Evolutionary conservation across 495 filamentous ascomycete genomes (phyloP), one percentile per base, ranked within the genome.

Genomic region (Extremus antarcticus): DNA sequence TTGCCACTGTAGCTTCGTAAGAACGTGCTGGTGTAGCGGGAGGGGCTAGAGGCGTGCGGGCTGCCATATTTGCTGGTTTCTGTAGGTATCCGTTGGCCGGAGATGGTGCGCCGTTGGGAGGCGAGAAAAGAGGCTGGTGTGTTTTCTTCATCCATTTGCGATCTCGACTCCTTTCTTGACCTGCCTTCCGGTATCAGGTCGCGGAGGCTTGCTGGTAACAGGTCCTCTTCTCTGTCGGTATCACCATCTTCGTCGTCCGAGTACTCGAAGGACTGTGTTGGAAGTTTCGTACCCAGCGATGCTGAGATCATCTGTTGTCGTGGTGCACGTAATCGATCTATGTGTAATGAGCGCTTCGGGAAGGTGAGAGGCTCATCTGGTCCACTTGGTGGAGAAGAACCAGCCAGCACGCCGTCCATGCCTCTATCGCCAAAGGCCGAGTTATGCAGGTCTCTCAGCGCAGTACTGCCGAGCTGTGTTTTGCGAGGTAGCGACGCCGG

Each of bases 141-240:
- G 53, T 77, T 72, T 25, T 80, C 72, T 50, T 90, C 81, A 57
- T 83, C 74, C 20, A 80, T 80, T 16, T 79, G 53, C 16, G 19
- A 81, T 19, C 85, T 79, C 13, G 92, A 95, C 20, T 88, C 81
- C 38, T 91, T 77, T 47, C 92, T 82, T 60, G 86, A 82, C 63
- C 87, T 87, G 66, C 96, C 90, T 53, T 90, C 85, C 3, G 90
- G 88, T 50, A 97, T 78, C 38, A 98, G 80, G 64, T 98, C 92
- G 59, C 90, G 86, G 56, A 98, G 72, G 40, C 85, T 84, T 35
- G 83, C 84, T 0, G 92, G 92, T 8, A 98, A 71, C 60, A 89
- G 88, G 61, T 97, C 91, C 61, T 97, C 92, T 67, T 97, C 91
- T 1, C 55, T 23, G 19, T 62, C 59, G 2, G 23, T 41, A 25